phyloP scores from a whole-genome alignment of 768 basidiomycete genomes.

The Guyanaporus albipodus region DNA sequence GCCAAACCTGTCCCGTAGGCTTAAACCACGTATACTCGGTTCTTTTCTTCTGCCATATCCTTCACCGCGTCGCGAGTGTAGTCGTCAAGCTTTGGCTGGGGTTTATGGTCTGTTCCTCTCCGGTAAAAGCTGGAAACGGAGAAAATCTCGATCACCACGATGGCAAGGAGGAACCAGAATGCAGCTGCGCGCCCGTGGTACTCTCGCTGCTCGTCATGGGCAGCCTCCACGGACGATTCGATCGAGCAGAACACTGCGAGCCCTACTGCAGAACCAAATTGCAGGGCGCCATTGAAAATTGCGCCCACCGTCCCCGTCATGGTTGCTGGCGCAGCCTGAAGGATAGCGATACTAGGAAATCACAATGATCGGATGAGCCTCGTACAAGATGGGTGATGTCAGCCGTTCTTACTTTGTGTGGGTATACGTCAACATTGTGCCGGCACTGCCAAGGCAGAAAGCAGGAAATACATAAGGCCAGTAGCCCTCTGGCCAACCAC shows the following conservation, averaged over 20 bases:
- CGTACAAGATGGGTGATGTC: background rate
- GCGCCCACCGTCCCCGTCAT: constrained; percentile 53
- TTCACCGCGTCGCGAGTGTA: background rate
- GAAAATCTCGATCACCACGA: constrained; percentile 32
- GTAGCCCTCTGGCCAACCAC: constrained; percentile 39
- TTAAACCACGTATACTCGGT: too few species aligned
- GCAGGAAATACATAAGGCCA: constrained; percentile 49
- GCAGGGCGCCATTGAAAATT: constrained; percentile 51
- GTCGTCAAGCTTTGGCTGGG: background rate
- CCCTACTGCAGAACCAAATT: constrained; percentile 50
- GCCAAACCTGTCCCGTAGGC: too few species aligned
- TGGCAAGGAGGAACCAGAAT: constrained; percentile 42
- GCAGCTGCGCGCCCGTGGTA: constrained; percentile 43
- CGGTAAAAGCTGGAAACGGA: constrained; percentile 35
- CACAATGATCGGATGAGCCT: background rate
- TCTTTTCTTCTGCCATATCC: background rate
- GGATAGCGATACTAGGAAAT: constrained; percentile 43
- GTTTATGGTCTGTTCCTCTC: constrained; percentile 12
- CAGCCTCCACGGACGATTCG: constrained; percentile 40
- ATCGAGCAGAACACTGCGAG: constrained; percentile 48
- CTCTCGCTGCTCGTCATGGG: constrained; percentile 27
- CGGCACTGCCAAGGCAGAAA: constrained; percentile 44
- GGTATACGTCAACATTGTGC: constrained; percentile 42
- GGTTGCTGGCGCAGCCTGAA: constrained; percentile 44
- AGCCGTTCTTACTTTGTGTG: constrained; percentile 47